Conservation (phyloP, 1,139 yeast species). For the Saccharomyces hybrid region DNA sequence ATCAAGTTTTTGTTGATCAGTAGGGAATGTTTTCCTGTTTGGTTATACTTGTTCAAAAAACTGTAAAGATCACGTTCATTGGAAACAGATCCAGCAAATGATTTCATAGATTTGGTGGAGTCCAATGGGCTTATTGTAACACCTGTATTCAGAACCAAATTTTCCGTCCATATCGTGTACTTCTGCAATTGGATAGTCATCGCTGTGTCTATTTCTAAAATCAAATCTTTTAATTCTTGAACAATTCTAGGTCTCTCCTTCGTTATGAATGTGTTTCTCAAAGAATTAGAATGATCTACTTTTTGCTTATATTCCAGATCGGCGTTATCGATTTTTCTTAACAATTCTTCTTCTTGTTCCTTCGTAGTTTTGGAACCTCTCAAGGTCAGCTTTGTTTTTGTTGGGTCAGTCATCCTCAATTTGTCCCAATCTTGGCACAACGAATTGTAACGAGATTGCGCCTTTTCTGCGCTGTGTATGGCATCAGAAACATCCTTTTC, state of each 20-base stretch:
- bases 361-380: conserved; percentile 70
- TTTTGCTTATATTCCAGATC: conserved; percentile 78
- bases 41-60: conserved; percentile 48
- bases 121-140: conserved; percentile 69
- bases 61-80: conserved; percentile 75
- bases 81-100: conserved; percentile 67
- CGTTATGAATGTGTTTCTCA: conserved; percentile 64
- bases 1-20: conserved; percentile 35
- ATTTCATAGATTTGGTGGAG: conserved; percentile 56
- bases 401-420: conserved; percentile 71
- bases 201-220: conserved; percentile 83
- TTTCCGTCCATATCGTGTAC: conserved; percentile 82
- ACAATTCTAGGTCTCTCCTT: conserved; percentile 73
- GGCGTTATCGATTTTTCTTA: conserved; percentile 70
- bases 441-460: conserved; percentile 70
- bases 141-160: conserved; percentile 74
- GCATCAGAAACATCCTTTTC: conserved; percentile 83
- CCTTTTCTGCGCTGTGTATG: conserved; percentile 78
- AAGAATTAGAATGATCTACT: conserved; percentile 63
- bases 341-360: conserved; percentile 89
- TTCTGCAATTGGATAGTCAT: conserved; percentile 81
- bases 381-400: conserved; percentile 68
- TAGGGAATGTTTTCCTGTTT: conserved; percentile 32
- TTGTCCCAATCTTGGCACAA: conserved; percentile 83
- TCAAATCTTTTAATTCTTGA: conserved; percentile 63